These are phyloP conservation scores for Candida golubevii DNA, from an alignment of 805 yeast genomes.

Conservation along the genomic window DNA sequence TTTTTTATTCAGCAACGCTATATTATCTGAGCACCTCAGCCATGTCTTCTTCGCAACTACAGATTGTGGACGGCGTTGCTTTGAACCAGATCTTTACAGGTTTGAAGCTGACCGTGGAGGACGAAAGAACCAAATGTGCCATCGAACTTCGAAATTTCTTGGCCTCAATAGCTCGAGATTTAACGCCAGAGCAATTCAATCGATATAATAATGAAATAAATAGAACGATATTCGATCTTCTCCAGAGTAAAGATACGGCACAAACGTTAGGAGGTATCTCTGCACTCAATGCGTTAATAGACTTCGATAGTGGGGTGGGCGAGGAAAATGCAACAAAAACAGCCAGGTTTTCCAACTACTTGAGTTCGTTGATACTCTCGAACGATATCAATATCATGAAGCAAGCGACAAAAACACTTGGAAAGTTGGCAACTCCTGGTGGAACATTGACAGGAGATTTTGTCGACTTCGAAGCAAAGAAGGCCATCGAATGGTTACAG, in stretches of 20 bases:
- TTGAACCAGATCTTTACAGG: slow-evolving; percentile 51
- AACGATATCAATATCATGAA: slow-evolving; percentile 82
- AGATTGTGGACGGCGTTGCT: slow-evolving; percentile 42
- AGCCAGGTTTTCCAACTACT: slow-evolving; percentile 85
- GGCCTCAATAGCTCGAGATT: slow-evolving; percentile 70
- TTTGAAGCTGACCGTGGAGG: slow-evolving; percentile 40
- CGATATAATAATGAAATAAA: slow-evolving; percentile 81
- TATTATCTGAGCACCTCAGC: background rate
- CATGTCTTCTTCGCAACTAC: slow-evolving; percentile 17
- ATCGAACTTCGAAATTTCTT: slow-evolving; percentile 66
- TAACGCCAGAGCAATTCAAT: slow-evolving; percentile 75
- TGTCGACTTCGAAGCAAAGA: slow-evolving; percentile 86
- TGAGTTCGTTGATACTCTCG: slow-evolving; percentile 74
- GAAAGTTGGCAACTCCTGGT: slow-evolving; percentile 84
- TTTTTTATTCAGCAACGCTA: no score
- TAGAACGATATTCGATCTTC: slow-evolving; percentile 78
- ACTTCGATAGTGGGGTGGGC: slow-evolving; percentile 67
- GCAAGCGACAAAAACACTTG: slow-evolving; percentile 81
- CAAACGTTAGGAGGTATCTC: slow-evolving; percentile 87
- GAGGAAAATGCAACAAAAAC: slow-evolving; percentile 86
- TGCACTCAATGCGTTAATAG: slow-evolving; percentile 85
- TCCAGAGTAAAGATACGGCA: slow-evolving; percentile 65
- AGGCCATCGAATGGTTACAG: slow-evolving; percentile 87
- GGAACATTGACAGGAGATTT: slow-evolving; percentile 87
- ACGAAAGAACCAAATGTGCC: slow-evolving; percentile 53